Conservation (phyloP, 139 green algal species). For the Volvox reticuliferus region DNA sequence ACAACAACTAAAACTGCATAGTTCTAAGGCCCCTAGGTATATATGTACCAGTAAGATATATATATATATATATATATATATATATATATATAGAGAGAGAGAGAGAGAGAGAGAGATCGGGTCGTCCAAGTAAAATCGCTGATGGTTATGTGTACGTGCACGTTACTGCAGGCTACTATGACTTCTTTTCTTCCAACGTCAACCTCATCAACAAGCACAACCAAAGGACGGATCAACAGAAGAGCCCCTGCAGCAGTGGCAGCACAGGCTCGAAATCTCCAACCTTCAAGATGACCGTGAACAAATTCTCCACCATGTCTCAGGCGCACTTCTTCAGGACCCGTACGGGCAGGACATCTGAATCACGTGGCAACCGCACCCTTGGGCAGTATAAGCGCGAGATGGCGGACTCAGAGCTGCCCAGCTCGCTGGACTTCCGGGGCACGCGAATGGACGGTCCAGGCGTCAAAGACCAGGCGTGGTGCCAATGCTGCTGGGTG, state of each 20-base stretch:
- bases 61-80: no score
- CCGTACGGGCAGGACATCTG: neutral
- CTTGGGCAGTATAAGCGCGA: neutral
- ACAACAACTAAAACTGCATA: no score
- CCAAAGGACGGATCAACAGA: neutral
- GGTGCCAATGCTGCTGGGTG: neutral
- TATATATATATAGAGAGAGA: no score
- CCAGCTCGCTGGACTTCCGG: neutral
- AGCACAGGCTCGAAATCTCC: neutral
- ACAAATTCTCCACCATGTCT: neutral
- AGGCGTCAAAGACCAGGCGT: neutral
- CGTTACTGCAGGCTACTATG: neutral
- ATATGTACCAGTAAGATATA: no score
- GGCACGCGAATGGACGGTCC: neutral
- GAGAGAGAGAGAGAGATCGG: no score
- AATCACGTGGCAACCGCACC: neutral
- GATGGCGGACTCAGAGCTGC: neutral
- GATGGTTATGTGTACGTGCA: neutral
- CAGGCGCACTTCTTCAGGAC: neutral
- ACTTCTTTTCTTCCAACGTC: neutral
- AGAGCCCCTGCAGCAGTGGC: neutral
- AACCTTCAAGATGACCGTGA: neutral
- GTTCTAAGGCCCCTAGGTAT: no score
- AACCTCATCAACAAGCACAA: neutral
- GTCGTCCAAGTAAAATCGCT: no score